Evolutionary conservation across 495 filamentous ascomycete genomes (phyloP).

Genomic region (Daldinia bambusicola): DNA sequence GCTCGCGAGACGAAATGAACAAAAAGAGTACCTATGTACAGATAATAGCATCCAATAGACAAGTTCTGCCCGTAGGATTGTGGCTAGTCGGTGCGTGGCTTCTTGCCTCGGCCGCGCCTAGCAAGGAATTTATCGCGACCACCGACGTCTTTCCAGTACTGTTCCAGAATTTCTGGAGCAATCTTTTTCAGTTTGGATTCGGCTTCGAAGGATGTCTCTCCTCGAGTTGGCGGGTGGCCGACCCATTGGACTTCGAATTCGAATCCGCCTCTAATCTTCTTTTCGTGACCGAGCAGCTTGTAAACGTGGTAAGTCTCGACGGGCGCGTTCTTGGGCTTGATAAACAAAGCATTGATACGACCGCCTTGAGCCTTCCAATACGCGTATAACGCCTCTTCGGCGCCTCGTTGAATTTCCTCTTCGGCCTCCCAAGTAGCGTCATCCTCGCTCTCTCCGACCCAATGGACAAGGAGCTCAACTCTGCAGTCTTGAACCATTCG

Average conservation of each 20-base stretch:
- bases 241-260: slow-evolving; percentile 50
- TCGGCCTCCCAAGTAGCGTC: slow-evolving; percentile 46
- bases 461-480: slow-evolving; percentile 45
- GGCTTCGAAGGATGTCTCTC: slow-evolving; percentile 45
- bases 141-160: slow-evolving; percentile 45
- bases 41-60: not conserved
- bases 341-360: slow-evolving; percentile 44
- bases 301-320: slow-evolving; percentile 44
- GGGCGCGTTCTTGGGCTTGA: slow-evolving; percentile 44
- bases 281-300: slow-evolving; percentile 42
- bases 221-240: slow-evolving; percentile 39
- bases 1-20: slow-evolving; percentile 12
- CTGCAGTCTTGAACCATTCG: slow-evolving; percentile 37
- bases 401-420: slow-evolving; percentile 46
- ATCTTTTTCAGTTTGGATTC: slow-evolving; percentile 43
- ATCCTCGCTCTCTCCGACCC: slow-evolving; percentile 40
- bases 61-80: too few species aligned
- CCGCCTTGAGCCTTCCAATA: slow-evolving; percentile 48
- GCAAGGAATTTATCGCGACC: slow-evolving; percentile 41
- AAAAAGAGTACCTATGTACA: slow-evolving; percentile 10
- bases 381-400: slow-evolving; percentile 40
- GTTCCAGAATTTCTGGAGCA: slow-evolving; percentile 32
- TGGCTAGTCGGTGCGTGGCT: slow-evolving; percentile 27
- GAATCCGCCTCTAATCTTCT: slow-evolving; percentile 43
- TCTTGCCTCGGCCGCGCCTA: slow-evolving; percentile 42